Base-by-base conservation (phyloP, 148 eudicot genomes). In the Silene latifolia region DNA sequence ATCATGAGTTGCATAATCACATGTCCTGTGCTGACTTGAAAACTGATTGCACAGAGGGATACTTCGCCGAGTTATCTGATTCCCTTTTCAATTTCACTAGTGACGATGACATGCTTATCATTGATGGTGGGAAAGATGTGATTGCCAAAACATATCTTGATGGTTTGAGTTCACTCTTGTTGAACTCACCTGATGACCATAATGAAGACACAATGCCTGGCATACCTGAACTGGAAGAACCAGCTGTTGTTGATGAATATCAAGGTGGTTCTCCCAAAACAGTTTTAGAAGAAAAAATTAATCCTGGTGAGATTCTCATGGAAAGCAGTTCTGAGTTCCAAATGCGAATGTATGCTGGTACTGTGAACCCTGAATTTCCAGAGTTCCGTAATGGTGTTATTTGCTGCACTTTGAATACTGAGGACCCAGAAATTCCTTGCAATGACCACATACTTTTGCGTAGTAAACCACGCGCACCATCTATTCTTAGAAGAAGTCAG, bases 361-460 rank as follows among this genome's bases (percentile, higher is more conserved):
- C 56, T 25, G 71, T 75, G 54, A 60, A 79, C 75, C 74, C 77
- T 69, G 77, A 82, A 63, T 79, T 77, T 82, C 82, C 76, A 47
- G 88, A 87, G 77, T 46, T 29, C 64, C 81, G 68, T 68, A 81
- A 83, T 66, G 87, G 85, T 74, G 81, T 77, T 63, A 83, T 82
- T 1, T 82, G 78, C 70, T 94, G 98, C 80, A 66, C 81, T 12
- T 85, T 94, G 82, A 94, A 90, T 78, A 85, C 87, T 3, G 98
- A 90, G 84, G 93, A 91, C 82, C 86, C 88, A 59, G 98, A 91
- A 54, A 86, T 94, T 63, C 98, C 98, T 32, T 75, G 78, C 80
- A 94, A 94, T 69, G 92, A 94, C 72, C 86, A 94, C 78, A 81
- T 94, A 67, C 80, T 88, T 77, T 84, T 94, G 70, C 90, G 89